Base-by-base conservation (phyloP, 2,329 filamentous ascomycete species). In the Aspergillus latus region DNA sequence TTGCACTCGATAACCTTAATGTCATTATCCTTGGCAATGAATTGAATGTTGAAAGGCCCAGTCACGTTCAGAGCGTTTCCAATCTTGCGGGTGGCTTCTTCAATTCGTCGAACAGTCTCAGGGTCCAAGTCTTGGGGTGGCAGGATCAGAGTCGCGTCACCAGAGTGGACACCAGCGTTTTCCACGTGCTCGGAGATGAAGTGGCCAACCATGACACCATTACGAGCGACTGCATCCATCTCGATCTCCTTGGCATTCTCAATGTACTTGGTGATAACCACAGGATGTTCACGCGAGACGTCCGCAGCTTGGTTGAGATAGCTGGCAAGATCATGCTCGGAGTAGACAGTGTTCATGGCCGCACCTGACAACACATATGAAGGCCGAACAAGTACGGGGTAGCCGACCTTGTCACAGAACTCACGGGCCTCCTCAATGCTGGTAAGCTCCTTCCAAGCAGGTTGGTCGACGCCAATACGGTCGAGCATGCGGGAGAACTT, bases 1-100 rank as follows among this genome's bases (percentile, higher is more conserved):
- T 99, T 99, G 78, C 94, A 97, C 78, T 99, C 94, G 62, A 99
- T 99, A 64, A 99, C 94, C 82, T 97, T 97, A 81, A 99, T 97
- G 65, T 97, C 93, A 73, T 97, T 97, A 74, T 97, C 92, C 80
- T 97, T 97, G 68, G 94, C 94, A 68, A 99, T 99, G 79, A 99
- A 97, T 74, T 99, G 94, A 62, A 99, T 99, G 78, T 99, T 99
- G 84, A 89, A 97, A 26, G 94, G 94, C 49, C 94, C 94, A 40
- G 94, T 97, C 55, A 99, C 88, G 72, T 97, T 97, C 57, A 97
- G 83, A 13, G 94, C 93, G 60, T 89, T 87, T 64, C 89, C 94
- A 66, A 99, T 97, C 83, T 97, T 97, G 64, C 88, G 84, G 11
- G 94, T 97, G 2, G 94, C 94, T 73, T 97, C 92, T 73, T 93